A percentile compares a stretch with the other conserved stretches of the same genome.
phyloP scores from a whole-genome alignment of 768 basidiomycete genomes.

The Auricularia heimuer region DNA sequence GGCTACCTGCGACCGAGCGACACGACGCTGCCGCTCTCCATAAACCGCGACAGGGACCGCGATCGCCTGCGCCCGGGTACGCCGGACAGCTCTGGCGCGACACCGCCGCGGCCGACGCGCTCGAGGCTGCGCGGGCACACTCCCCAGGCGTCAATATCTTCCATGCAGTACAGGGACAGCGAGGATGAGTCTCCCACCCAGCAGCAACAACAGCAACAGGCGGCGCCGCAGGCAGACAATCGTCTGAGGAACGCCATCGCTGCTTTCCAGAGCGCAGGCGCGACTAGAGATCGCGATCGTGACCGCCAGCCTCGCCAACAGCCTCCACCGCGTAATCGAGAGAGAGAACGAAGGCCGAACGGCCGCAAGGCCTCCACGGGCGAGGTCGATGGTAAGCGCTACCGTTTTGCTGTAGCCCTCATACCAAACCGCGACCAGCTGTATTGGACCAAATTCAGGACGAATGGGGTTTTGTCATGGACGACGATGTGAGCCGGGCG shows the following conservation, averaged over 20 bases:
- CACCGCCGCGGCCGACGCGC: constrained; percentile 17
- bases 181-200: constrained; percentile 16
- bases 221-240: constrained; percentile 28
- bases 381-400: constrained; percentile 65
- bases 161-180: constrained; percentile 8
- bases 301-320: constrained; percentile 42
- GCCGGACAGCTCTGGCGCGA: background rate
- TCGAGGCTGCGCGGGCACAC: constrained; percentile 14
- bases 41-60: background rate
- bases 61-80: background rate
- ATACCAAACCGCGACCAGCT: constrained; percentile 32
- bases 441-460: constrained; percentile 78
- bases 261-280: constrained; percentile 59
- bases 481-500: constrained; percentile 53
- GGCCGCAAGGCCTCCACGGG: constrained; percentile 54
- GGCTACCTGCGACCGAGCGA: background rate
- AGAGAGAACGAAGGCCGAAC: constrained; percentile 44
- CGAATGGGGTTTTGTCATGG: constrained; percentile 83
- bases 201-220: background rate
- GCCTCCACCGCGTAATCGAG: constrained; percentile 36
- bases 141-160: constrained; percentile 12
- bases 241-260: constrained; percentile 49
- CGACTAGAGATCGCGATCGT: constrained; percentile 43
- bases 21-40: background rate
- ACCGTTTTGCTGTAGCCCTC: background rate